These are phyloP conservation scores for Xylaria sp. DNA, from an alignment of 2,329 filamentous ascomycete genomes.

Conservation along the genomic window DNA sequence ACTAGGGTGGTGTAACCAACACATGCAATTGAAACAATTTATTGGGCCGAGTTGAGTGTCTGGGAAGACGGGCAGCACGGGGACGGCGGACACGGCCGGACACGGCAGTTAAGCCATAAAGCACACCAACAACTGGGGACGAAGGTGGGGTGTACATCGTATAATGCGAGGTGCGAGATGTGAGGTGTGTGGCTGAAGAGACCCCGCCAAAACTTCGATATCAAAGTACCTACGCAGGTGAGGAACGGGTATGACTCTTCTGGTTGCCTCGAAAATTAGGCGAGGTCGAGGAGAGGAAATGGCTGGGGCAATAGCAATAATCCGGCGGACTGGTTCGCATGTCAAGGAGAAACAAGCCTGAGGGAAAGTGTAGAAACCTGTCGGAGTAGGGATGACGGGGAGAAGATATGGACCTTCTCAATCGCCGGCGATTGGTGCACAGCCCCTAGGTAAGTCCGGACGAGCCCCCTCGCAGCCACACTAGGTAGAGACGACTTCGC, in stretches of 20 bases:
- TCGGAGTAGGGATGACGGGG: not conserved
- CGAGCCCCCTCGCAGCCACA: not conserved
- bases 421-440: not conserved
- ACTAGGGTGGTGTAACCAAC: not conserved
- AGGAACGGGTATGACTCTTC: not conserved
- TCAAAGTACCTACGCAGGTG: not conserved
- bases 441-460: not conserved
- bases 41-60: not conserved
- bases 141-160: not conserved
- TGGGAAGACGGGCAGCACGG: too few species aligned
- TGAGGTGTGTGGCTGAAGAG: not conserved
- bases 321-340: constrained; percentile 11
- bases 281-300: not conserved
- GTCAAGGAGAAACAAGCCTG: too few species aligned
- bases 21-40: not conserved
- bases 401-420: not conserved
- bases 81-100: not conserved
- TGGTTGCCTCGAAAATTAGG: not conserved
- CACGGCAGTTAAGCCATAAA: too few species aligned
- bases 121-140: not conserved
- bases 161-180: not conserved
- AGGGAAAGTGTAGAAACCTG: constrained; percentile 20
- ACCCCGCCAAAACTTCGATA: not conserved
- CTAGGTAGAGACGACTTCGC: not conserved
- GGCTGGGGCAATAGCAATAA: not conserved